phyloP scores from a whole-genome alignment of 75 land plant genomes.

The Isoetes taiwanensis region DNA sequence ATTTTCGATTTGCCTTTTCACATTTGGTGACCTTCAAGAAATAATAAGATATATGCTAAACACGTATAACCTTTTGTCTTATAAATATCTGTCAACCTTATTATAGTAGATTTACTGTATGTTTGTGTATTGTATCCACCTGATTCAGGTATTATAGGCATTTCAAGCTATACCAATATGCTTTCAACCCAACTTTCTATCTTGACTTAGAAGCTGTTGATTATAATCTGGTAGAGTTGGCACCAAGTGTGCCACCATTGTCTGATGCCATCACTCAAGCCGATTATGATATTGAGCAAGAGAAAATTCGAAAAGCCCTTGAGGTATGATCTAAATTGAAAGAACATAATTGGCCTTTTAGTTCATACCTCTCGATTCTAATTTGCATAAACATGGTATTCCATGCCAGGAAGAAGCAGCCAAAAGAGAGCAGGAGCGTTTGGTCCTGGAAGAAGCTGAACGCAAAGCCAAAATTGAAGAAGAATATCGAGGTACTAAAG shows the following conservation, averaged over 20 bases:
- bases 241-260: background rate
- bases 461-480: background rate
- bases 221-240: background rate
- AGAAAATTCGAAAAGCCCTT: background rate
- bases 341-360: background rate
- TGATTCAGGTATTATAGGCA: background rate
- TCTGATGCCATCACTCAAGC: background rate
- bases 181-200: background rate
- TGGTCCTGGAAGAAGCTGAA: background rate
- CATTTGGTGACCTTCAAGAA: constrained; percentile 4
- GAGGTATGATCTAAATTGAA: background rate
- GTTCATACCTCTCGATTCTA: no score
- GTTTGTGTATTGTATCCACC: background rate
- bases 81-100: no score
- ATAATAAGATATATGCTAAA: constrained; percentile 1
- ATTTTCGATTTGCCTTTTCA: background rate
- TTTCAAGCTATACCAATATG: constrained; percentile 8
- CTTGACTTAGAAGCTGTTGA: background rate
- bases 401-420: background rate
- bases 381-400: background rate
- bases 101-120: no score
- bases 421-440: background rate
- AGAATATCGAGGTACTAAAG: background rate
- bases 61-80: background rate
- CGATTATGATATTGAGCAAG: constrained; percentile 1